These are phyloP conservation scores for Myriosclerotinia scirpicola DNA, from an alignment of 2,329 filamentous ascomycete genomes.

Conservation along the genomic window DNA sequence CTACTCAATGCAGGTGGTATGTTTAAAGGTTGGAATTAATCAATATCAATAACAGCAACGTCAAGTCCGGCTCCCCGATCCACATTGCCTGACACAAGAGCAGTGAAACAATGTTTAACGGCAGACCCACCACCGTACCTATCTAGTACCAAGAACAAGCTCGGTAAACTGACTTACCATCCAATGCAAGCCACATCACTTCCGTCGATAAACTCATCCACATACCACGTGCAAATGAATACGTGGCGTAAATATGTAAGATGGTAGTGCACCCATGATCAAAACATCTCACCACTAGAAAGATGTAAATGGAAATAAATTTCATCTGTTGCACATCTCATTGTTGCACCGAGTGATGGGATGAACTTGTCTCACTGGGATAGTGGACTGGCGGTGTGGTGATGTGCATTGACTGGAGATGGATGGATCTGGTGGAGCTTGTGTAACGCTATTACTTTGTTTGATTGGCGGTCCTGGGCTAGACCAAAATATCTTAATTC, in stretches of 20 bases:
- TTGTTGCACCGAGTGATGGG: conserved; percentile 22
- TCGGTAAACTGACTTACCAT: not conserved
- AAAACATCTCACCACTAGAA: conserved; percentile 16
- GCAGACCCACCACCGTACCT: not conserved
- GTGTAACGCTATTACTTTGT: conserved; percentile 15
- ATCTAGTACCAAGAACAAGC: not conserved
- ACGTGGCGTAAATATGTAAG: conserved; percentile 21
- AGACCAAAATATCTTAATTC: not conserved
- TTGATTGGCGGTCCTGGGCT: not conserved
- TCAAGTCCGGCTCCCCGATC: not conserved
- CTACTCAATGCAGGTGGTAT: not conserved
- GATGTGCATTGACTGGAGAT: conserved; percentile 10
- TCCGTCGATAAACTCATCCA: not conserved
- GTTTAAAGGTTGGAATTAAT: not conserved
- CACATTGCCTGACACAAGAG: not conserved
- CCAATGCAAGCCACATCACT: conserved; percentile 18
- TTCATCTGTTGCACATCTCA: conserved; percentile 21
- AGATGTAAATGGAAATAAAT: not conserved
- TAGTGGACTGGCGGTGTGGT: conserved; percentile 12
- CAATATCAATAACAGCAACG: not conserved
- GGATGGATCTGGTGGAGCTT: conserved; percentile 5
- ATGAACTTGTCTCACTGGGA: not conserved
- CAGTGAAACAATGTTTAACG: not conserved
- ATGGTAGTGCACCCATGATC: conserved; percentile 17
- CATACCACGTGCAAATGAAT: conserved; percentile 5